Base-by-base conservation (phyloP, 176 grass and related monocot species). In the Themeda triandra region DNA sequence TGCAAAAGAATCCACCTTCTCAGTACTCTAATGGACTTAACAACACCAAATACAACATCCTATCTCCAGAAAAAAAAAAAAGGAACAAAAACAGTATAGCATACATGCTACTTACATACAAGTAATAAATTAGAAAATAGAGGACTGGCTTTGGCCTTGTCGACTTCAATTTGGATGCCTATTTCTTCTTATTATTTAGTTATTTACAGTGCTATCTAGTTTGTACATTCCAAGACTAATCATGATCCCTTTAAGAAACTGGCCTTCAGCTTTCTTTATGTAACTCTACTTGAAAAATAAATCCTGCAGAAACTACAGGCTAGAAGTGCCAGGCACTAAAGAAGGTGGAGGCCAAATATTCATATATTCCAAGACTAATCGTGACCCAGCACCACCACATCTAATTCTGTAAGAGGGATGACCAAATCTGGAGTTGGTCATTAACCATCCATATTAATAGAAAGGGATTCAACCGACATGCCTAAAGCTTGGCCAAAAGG, bases 241-340 rank as follows among this genome's bases (percentile, higher is more conserved):
- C n/a, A n/a, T n/a, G n/a, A n/a, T n/a, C n/a, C n/a, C n/a, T 72
- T 90, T 82, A 86, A 82, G 71, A 90, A 86, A 73, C 71, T 69
- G 64, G 45, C 79, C 80, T 78, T 81, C 51, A 82, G 44, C 30
- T 93, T 42, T 27, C 33, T 81, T 77, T 87, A 85, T 35, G 66
- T 93, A 39, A 77, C 71, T 85, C 77, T 76, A 72, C 64, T 63
- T 28, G 82, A 86, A 59, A 93, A 71, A 66, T 68, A 66, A 59
- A 69, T 36, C 39, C 51, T 65, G 29, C 58, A 59, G 49, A 18
- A 82, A 42, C 41, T 68, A 23, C 33, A 33, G 56, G 67, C 21
- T 54, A 41, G 63, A 69, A 64, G 40, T 78, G 19, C 18, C 63
- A 69, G 54, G 19, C 25, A 71, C 39, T 21, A 76, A 73, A 28